These are phyloP conservation scores for Coniochaeta pulveracea DNA, from an alignment of 2,329 filamentous ascomycete genomes.

Conservation along the genomic window DNA sequence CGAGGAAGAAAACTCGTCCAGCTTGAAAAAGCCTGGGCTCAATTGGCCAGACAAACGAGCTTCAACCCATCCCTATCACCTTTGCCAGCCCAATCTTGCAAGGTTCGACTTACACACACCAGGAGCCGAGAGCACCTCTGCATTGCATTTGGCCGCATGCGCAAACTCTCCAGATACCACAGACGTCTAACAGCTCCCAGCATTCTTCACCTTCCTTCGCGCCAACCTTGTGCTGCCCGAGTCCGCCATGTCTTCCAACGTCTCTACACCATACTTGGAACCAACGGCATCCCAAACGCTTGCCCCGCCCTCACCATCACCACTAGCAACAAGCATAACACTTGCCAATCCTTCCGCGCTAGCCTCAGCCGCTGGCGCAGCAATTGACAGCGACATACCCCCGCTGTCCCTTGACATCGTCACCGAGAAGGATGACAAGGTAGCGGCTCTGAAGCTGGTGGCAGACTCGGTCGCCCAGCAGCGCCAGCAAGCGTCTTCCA, in stretches of 20 bases:
- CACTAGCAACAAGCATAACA: constrained; percentile 4
- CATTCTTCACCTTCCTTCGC: constrained; percentile 73
- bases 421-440: constrained; percentile 44
- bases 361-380: constrained; percentile 20
- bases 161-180: too few species aligned
- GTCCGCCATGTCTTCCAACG: constrained; percentile 49
- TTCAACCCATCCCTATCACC: too few species aligned
- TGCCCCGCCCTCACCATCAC: constrained; percentile 6
- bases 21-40: too few species aligned
- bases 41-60: too few species aligned
- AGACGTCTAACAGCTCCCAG: constrained; percentile 28
- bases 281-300: constrained; percentile 32
- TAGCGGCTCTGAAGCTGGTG: constrained; percentile 59
- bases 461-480: constrained; percentile 78
- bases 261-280: constrained; percentile 53
- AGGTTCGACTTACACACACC: too few species aligned
- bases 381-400: constrained; percentile 39
- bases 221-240: constrained; percentile 64
- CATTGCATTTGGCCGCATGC: too few species aligned
- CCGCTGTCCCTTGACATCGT: constrained; percentile 52
- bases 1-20: too few species aligned
- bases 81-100: too few species aligned
- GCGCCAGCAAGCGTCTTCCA: constrained; percentile 52
- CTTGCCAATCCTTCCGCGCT: constrained; percentile 21
- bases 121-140: too few species aligned